Base-by-base conservation (phyloP, 768 basidiomycete genomes). In the Hydnum rufescens region DNA sequence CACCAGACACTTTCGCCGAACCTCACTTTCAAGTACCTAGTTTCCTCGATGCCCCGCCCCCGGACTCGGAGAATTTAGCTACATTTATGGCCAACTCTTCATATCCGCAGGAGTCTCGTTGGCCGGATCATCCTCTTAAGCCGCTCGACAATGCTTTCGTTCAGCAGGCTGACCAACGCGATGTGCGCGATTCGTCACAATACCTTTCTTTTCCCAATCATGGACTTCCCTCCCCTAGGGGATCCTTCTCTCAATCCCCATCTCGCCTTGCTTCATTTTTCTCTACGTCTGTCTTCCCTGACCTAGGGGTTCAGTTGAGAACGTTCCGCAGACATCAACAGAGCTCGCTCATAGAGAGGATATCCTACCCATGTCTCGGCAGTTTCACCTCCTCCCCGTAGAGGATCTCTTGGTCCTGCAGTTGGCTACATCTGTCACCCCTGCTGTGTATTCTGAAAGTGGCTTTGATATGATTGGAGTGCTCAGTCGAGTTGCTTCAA, bases 381-480 rank as follows among this genome's bases (percentile, higher is more conserved):
- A 13, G 36, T 22, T 13, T 39, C 22, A 39, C 13, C 22, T 13
- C 36, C 36, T 39, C 13, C 36, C 13, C 36, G 36, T 13, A 39
- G 36, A 39, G 36, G 36, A 39, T 39, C n/a, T n/a, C n/a, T n/a
- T n/a, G n/a, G n/a, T n/a, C n/a, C n/a, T 39, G 36, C 13, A 39
- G 22, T 13, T 39, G 13, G 13, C 36, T 13, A 39, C 22, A 39
- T 22, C 36, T 39, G 22, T 13, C 13, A 44, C 64, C 29, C 65
- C 74, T 26, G 77, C 81, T 2, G 71, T 96, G 2, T 99, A 99
- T 67, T 90, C 88, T 1, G 69, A 78, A 1, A 82, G 86, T 0
- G 95, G 93, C 2, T 95, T 95, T 57, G 93, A 97, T 63, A 71
- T 92, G 48, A 68, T 97, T 44, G 76, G 80, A 28, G 71, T 95